Evolutionary conservation across 176 grass and related monocot species (phyloP).

Genomic region (Rhynchospora breviuscula): DNA sequence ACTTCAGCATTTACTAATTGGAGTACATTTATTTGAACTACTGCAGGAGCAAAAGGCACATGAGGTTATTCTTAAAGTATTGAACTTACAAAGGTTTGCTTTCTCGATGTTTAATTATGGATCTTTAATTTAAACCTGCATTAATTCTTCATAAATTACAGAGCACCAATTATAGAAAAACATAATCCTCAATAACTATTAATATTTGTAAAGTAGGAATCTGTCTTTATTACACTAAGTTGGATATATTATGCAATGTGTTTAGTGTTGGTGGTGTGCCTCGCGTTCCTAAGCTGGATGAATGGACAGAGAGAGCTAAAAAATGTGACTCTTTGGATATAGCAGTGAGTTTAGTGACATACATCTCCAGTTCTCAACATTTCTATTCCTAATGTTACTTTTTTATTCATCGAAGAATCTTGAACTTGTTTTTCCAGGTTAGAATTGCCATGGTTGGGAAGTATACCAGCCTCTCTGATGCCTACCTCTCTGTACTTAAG

Average conservation of each 20-base stretch:
- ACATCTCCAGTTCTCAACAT: neutral
- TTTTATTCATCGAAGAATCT: neutral
- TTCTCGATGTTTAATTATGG: neutral
- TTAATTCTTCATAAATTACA: neutral
- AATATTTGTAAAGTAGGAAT: neutral
- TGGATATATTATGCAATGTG: neutral
- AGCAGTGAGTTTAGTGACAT: constrained; percentile 31
- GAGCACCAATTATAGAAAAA: neutral
- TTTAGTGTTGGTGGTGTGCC: constrained; percentile 38
- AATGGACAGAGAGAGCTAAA: constrained; percentile 70
- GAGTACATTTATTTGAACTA: constrained; percentile 26
- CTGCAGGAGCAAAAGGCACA: constrained; percentile 92
- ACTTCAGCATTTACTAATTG: constrained; percentile 17
- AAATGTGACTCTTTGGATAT: constrained; percentile 60
- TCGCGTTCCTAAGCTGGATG: constrained; percentile 42
- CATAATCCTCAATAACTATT: neutral
- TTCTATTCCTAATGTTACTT: neutral
- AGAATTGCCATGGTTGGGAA: constrained; percentile 88
- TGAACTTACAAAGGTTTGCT: constrained; percentile 74
- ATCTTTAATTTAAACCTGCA: neutral
- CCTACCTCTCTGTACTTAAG: constrained; percentile 86
- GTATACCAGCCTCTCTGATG: constrained; percentile 72
- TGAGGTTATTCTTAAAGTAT: constrained; percentile 82
- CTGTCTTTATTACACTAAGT: neutral
- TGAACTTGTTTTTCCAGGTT: constrained; percentile 46